phyloP scores from a whole-genome alignment of 176 grass and related monocot species.

The Oryza glaberrima region DNA sequence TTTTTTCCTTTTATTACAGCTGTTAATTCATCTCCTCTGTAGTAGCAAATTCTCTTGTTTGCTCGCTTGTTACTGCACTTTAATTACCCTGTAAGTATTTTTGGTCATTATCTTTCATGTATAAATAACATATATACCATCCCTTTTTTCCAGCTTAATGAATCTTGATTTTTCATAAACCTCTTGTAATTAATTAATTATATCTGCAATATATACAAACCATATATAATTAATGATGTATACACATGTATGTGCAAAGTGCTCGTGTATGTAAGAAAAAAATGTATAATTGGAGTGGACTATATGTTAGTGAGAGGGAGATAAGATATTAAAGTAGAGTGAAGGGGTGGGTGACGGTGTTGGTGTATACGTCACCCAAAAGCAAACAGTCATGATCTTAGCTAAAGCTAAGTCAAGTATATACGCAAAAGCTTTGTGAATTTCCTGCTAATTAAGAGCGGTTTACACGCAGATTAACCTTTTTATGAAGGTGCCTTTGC shows the following conservation, averaged over 20 bases:
- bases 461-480: not conserved
- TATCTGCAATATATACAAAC: not conserved
- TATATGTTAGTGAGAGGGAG: not conserved
- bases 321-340: not conserved
- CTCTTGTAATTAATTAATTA: not conserved
- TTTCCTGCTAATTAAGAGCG: not conserved
- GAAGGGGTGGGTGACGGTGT: not conserved
- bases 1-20: not conserved
- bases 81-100: not conserved
- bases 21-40: not conserved
- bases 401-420: not conserved
- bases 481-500: not conserved
- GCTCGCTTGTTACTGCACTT: not conserved
- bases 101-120: not conserved
- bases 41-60: too few relatives aligned
- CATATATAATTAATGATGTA: not conserved
- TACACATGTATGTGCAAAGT: not conserved
- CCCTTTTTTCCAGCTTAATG: not conserved
- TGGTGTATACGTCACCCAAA: not conserved
- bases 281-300: not conserved
- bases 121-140: not conserved
- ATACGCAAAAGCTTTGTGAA: not conserved
- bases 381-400: not conserved
- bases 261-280: not conserved
- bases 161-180: not conserved